Evolutionary conservation across 2,329 filamentous ascomycete genomes (phyloP), one percentile per base, ranked within the genome.

Genomic region (Magnaporthiopsis poae): DNA sequence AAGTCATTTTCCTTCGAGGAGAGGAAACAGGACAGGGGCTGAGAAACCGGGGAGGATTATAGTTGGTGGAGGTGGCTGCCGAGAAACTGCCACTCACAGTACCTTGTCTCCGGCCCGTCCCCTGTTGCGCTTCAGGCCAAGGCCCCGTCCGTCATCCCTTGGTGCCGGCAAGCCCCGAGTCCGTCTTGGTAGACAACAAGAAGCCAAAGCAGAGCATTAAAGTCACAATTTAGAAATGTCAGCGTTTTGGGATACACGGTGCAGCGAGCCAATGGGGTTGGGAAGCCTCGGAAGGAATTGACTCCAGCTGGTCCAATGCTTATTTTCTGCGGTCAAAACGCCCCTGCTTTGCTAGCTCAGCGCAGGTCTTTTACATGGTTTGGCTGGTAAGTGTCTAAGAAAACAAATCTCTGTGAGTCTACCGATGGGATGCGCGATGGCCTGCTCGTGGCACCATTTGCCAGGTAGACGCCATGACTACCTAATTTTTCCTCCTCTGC

Each of bases 401-500:
- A 8, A 33, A 4, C 11, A 33, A 33, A 36, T 62, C 33, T 62
- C 13, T 12, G 18, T 18, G 13, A 15, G 15, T n/a, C 11, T 35
- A 13, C 29, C 60, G 8, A 33, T 33, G 27, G 8, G 35, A 61
- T 27, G 29, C 35, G 60, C 5, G 27, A 11, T 18, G 35, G 46
- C 46, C 46, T 52, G 5, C 46, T 56, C 46, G 9, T 56, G 18
- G 18, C 21, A 4, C 7, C 46, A 25, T n/a, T n/a, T n/a, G n/a
- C 3, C n/a, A 31, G 31, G 46, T 5, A 21, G 46, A 13, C 25
- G 46, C n/a, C 21, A n/a, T 56, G n/a, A 7, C 31, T 31, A 7
- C 31, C 46, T 56, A 56, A n/a, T 56, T 56, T 60, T 59, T 65
- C 60, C 27, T 61, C 60, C 60, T 60, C 11, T 36, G 59, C 64